phyloP scores from a whole-genome alignment of 768 basidiomycete genomes.

The Boletus coccyginus region DNA sequence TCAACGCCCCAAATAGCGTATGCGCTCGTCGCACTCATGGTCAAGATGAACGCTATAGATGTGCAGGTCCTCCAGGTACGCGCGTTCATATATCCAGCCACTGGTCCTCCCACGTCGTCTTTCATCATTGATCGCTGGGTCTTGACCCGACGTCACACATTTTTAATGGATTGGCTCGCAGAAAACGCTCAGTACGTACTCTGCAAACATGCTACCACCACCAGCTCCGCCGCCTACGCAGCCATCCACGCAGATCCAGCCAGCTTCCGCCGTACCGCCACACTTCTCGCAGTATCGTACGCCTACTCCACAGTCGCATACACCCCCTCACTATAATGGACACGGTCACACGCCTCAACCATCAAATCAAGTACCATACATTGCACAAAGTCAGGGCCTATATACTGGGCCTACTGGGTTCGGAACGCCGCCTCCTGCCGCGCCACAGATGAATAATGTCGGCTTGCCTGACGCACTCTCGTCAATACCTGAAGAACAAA shows the following conservation, averaged over 20 bases:
- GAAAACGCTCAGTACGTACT: slow-evolving; percentile 65
- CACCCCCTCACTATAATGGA: slow-evolving; percentile 29
- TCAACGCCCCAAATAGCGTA: slow-evolving; percentile 75
- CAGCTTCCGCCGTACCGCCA: slow-evolving; percentile 46
- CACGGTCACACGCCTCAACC: slow-evolving; percentile 29
- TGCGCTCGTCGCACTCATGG: slow-evolving; percentile 74
- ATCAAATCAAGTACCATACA: slow-evolving; percentile 18
- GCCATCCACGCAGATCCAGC: slow-evolving; percentile 23
- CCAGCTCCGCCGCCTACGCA: slow-evolving; percentile 18
- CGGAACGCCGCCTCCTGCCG: slow-evolving; percentile 20
- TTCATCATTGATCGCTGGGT: background rate
- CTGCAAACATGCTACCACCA: slow-evolving; percentile 23
- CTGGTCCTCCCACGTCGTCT: background rate
- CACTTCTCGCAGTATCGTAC: slow-evolving; percentile 37
- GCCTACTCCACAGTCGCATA: slow-evolving; percentile 34
- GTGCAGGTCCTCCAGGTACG: slow-evolving; percentile 73
- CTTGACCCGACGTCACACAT: background rate
- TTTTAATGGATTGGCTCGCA: slow-evolving; percentile 16
- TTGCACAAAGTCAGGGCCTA: slow-evolving; percentile 16
- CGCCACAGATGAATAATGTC: slow-evolving; percentile 19
- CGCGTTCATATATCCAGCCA: background rate
- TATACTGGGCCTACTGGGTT: slow-evolving; percentile 19
- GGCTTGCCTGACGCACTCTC: slow-evolving; percentile 52
- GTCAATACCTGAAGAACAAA: slow-evolving; percentile 66
- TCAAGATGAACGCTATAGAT: slow-evolving; percentile 70